A percentile compares a stretch with the other conserved stretches of the same genome.
phyloP scores from a whole-genome alignment of 495 filamentous ascomycete genomes.

The Podospora didyma region DNA sequence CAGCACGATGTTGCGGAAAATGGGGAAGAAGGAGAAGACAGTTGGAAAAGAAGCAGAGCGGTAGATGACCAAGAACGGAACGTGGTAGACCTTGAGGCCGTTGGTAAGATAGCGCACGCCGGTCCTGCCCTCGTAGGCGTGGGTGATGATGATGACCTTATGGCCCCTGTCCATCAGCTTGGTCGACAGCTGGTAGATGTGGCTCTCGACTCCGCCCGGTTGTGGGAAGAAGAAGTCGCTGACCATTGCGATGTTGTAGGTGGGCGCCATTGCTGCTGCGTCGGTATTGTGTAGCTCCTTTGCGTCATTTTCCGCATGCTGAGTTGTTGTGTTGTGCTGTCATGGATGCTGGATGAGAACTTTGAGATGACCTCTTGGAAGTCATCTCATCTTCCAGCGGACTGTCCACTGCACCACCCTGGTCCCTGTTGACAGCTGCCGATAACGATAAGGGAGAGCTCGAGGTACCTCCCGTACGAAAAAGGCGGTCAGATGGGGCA shows the following conservation, averaged over 20 bases:
- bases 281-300: neutral
- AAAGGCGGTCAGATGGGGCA: slow-evolving; percentile 19
- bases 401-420: too few species aligned
- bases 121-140: slow-evolving; percentile 87
- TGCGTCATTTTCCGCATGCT: slow-evolving; percentile 6
- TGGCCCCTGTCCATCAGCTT: slow-evolving; percentile 96
- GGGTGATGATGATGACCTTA: slow-evolving; percentile 96
- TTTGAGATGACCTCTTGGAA: too few species aligned
- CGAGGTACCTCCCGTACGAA: too few species aligned
- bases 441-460: slow-evolving; percentile 25
- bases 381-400: too few species aligned
- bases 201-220: slow-evolving; percentile 91
- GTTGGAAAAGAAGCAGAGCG: slow-evolving; percentile 93
- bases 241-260: slow-evolving; percentile 77
- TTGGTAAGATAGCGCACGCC: slow-evolving; percentile 97
- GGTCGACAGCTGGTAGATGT: slow-evolving; percentile 95
- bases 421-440: neutral
- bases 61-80: slow-evolving; percentile 93
- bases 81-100: slow-evolving; percentile 96
- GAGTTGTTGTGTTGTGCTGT: neutral
- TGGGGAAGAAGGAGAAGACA: slow-evolving; percentile 96
- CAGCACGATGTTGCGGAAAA: slow-evolving; percentile 92
- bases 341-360: neutral
- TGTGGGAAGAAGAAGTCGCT: slow-evolving; percentile 99
- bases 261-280: slow-evolving; percentile 44